Evolutionary conservation across 805 yeast species (phyloP).

Genomic region (Cyberlindnera lachancei): DNA sequence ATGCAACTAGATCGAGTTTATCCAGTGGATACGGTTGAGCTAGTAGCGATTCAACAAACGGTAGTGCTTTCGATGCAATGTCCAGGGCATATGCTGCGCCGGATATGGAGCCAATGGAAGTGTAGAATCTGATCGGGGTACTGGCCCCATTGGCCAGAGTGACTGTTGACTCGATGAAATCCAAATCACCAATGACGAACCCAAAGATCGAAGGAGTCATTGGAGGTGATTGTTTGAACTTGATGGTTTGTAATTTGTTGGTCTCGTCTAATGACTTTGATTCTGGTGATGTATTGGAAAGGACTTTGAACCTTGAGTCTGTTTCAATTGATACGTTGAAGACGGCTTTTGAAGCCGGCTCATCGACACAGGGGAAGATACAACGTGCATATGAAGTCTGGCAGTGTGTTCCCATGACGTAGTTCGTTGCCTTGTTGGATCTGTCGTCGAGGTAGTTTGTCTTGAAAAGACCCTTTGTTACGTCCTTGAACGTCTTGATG

Average conservation of each 20-base stretch:
- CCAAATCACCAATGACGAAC: conserved; percentile 63
- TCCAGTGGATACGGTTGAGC: conserved; percentile 44
- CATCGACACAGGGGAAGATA: conserved; percentile 68
- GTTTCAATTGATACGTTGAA: conserved; percentile 45
- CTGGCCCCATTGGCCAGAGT: conserved; percentile 18
- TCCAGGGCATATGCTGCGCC: conserved; percentile 44
- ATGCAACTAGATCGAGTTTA: conserved; percentile 59
- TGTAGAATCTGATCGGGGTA: conserved; percentile 45
- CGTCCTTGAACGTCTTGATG: conserved; percentile 38
- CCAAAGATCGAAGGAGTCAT: conserved; percentile 62
- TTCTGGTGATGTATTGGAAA: conserved; percentile 40
- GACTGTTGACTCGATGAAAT: conserved; percentile 35
- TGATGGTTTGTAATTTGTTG: conserved; percentile 24
- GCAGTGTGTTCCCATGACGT: conserved; percentile 59
- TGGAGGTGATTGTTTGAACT: conserved; percentile 47
- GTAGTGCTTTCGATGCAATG: conserved; percentile 39
- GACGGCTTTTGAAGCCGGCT: conserved; percentile 45
- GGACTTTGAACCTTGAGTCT: conserved; percentile 35
- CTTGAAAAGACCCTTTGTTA: conserved; percentile 59
- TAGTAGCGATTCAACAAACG: conserved; percentile 38
- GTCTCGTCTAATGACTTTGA: conserved; percentile 20
- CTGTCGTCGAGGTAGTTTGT: conserved; percentile 50
- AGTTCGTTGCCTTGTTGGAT: conserved; percentile 42
- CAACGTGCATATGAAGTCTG: conserved; percentile 60
- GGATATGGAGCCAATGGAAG: conserved; percentile 44